A percentile compares a stretch with the other conserved stretches of the same genome.
Conservation (phyloP, 768 basidiomycete genomes). For the Tylopilus subfusipes region DNA sequence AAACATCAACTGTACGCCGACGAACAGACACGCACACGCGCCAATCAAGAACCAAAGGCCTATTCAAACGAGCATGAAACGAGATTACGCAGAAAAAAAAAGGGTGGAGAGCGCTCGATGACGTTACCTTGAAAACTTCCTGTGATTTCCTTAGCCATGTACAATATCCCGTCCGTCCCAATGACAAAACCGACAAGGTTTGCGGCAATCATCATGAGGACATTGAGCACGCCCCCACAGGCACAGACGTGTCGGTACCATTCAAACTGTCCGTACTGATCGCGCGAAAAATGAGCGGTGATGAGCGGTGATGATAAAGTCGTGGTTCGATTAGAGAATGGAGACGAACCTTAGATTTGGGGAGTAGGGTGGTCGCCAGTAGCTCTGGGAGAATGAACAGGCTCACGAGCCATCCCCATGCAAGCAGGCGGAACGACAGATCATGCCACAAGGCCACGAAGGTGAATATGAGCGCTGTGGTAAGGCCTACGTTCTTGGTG, state of each 20-base stretch:
- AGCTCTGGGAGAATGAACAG: slow-evolving; percentile 89
- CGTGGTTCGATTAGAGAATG: neutral
- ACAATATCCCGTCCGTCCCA: slow-evolving; percentile 73
- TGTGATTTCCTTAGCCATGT: slow-evolving; percentile 60
- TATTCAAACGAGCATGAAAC: slow-evolving; percentile 23
- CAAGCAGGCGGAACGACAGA: slow-evolving; percentile 77
- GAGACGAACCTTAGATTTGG: slow-evolving; percentile 54
- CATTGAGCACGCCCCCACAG: slow-evolving; percentile 76
- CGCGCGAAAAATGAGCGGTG: slow-evolving; percentile 4
- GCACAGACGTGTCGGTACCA: slow-evolving; percentile 92
- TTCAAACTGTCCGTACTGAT: slow-evolving; percentile 56
- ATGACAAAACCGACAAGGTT: slow-evolving; percentile 96
- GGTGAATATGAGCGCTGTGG: slow-evolving; percentile 81
- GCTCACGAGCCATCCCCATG: slow-evolving; percentile 96
- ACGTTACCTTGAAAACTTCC: slow-evolving; percentile 61
- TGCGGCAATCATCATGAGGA: slow-evolving; percentile 85
- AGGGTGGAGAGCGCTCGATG: neutral
- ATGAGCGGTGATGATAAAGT: neutral
- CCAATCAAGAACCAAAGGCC: slow-evolving; percentile 63
- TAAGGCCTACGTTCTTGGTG: slow-evolving; percentile 47
- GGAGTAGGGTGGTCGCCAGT: slow-evolving; percentile 54
- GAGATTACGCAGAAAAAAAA: neutral
- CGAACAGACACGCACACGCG: slow-evolving; percentile 65
- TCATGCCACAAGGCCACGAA: slow-evolving; percentile 99
- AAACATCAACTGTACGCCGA: slow-evolving; percentile 90